Evolutionary conservation across 1,284 basidiomycete species (phyloP), one percentile per base, ranked within the genome.

Genomic region (Apiotrichum gracile): DNA sequence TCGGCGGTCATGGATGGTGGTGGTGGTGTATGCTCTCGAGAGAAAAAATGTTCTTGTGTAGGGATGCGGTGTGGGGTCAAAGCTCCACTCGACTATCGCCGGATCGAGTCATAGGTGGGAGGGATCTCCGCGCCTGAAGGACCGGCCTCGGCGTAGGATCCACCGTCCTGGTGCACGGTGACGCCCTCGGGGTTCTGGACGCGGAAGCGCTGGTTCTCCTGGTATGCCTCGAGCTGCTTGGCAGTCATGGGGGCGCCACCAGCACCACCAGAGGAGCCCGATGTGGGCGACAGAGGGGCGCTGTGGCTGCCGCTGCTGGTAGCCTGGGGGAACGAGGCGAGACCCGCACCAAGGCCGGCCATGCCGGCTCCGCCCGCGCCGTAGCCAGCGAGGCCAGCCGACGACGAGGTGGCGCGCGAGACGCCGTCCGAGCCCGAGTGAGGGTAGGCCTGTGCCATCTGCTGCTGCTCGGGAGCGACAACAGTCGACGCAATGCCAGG

Each of bases 221-320:
- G 63, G 49, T 67, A 68, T 38, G 69, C 69, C 58, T 73, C 70
- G 26, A 64, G 47, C 60, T 73, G 70, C 60, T 73, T 73, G 13
- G 65, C 57, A 2, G 60, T 53, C 69, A 69, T 67, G 25, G 40
- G 5, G 8, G 22, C 10, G 13, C 17, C 16, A 6, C 9, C 14
- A 8, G 41, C 12, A n/a, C 26, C 8, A 29, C 17, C 9, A 17
- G 26, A 14, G 17, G 40, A 43, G n/a, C 42, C 51, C n/a, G 10
- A 12, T 19, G 7, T n/a, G 17, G 51, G 47, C 5, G 48, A 61
- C 14, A 41, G 51, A 5, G 27, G 21, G 16, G 42, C 21, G 17
- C 13, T 16, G 21, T n/a, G n/a, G n/a, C n/a, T n/a, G n/a, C 13
- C 14, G 21, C 22, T 22, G 14, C 50, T 52, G 10, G 33, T 49